Evolutionary conservation across 2,329 filamentous ascomycete species (phyloP).

Genomic region (Aspergillus neoniger): DNA sequence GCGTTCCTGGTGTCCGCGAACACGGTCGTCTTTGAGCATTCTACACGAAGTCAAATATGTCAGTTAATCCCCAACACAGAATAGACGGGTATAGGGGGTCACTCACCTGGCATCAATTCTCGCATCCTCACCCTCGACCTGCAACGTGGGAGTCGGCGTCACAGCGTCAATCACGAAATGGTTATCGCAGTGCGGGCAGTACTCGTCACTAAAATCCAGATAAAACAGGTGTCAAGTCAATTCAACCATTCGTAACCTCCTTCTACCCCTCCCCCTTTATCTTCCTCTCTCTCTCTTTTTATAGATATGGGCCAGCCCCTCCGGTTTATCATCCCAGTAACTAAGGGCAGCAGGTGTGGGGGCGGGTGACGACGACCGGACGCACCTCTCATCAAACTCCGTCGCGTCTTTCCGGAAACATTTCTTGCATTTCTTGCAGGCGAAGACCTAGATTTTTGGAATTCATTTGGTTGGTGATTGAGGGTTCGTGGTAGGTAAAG

Average conservation of each 20-base stretch:
- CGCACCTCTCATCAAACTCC: conserved; percentile 81
- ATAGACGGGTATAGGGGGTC: neutral
- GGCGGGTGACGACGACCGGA: neutral
- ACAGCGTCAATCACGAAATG: conserved; percentile 92
- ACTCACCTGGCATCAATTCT: conserved; percentile 71
- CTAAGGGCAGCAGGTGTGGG: neutral
- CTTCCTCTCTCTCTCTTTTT: neutral
- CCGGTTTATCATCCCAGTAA: neutral
- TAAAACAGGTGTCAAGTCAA: neutral
- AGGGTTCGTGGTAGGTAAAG: neutral
- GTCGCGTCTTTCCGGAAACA: conserved; percentile 91
- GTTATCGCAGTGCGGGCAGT: conserved; percentile 98
- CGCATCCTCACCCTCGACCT: conserved; percentile 89
- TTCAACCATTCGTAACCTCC: too few species aligned
- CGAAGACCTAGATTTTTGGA: conserved; percentile 60
- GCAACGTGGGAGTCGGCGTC: conserved; percentile 77
- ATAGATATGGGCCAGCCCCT: neutral
- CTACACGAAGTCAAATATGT: conserved; percentile 34
- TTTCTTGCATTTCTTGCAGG: conserved; percentile 99
- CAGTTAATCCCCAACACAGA: neutral
- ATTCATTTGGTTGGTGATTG: neutral
- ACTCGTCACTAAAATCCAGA: conserved; percentile 71
- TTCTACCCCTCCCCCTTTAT: neutral
- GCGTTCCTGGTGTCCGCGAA: conserved; percentile 60
- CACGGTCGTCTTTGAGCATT: conserved; percentile 90